Percentiles rank a stretch among this genome's conserved stretches.
These are phyloP conservation scores for Didymella sp. DNA, from an alignment of 2,329 filamentous ascomycete species.

Conservation along the genomic window DNA sequence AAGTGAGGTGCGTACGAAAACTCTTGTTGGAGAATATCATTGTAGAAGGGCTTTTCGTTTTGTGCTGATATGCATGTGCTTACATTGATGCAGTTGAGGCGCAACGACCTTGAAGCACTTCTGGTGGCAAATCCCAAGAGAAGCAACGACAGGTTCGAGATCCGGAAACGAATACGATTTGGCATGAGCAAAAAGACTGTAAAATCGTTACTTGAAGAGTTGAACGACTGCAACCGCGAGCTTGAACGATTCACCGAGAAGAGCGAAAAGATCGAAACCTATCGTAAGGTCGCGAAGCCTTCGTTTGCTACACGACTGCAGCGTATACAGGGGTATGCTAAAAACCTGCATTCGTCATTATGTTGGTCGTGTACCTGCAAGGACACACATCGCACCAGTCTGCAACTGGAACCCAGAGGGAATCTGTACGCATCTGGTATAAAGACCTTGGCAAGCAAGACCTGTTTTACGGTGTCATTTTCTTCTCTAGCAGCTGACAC, in stretches of 20 bases:
- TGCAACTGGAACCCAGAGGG: constrained; percentile 43
- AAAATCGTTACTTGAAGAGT: constrained; percentile 45
- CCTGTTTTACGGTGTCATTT: constrained; percentile 46
- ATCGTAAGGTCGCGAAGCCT: constrained; percentile 44
- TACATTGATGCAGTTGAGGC: constrained; percentile 35
- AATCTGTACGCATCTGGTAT: constrained; percentile 31
- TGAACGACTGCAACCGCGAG: constrained; percentile 50
- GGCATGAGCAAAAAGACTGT: constrained; percentile 49
- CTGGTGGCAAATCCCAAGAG: constrained; percentile 45
- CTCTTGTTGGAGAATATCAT: no score
- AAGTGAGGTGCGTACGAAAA: constrained; percentile 32
- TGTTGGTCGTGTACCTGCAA: constrained; percentile 48
- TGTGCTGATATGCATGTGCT: constrained; percentile 21
- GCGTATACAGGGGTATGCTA: constrained; percentile 45
- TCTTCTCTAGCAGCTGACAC: constrained; percentile 26
- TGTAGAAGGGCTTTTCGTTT: background rate
- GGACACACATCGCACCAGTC: constrained; percentile 41
- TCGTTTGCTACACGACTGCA: constrained; percentile 44
- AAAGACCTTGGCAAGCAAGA: constrained; percentile 27
- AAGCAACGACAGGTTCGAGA: constrained; percentile 42
- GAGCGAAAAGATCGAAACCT: constrained; percentile 48
- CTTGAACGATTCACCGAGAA: constrained; percentile 49
- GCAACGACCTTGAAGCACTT: constrained; percentile 48
- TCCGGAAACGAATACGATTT: constrained; percentile 46
- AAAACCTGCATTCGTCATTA: constrained; percentile 41